A percentile compares a stretch with the other conserved stretches of the same genome.
These are phyloP conservation scores for Erodium maritimum DNA, from an alignment of 345 rosid genomes.

Conservation along the genomic window DNA sequence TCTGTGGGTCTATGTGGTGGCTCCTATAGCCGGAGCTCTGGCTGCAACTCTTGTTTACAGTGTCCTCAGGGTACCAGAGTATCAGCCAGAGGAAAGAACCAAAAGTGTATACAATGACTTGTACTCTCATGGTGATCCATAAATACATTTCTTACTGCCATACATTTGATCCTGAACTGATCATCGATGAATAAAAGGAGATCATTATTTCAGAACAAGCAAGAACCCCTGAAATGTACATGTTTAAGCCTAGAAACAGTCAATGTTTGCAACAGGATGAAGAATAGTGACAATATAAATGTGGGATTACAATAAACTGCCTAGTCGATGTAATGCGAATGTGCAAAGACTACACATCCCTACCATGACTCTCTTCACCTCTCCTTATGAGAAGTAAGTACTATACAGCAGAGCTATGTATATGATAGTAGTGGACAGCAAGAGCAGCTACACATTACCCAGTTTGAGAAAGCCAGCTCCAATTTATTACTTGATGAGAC, in stretches of 20 bases:
- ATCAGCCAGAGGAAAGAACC: conserved; percentile 9
- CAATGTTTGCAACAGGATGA: no score
- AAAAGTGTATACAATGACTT: conserved; percentile 16
- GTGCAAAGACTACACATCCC: neutral
- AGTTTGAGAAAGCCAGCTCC: conserved; percentile 85
- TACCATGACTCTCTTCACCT: neutral
- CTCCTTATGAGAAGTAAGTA: neutral
- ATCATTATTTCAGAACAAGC: no score
- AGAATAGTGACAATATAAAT: no score
- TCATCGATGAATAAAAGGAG: no score
- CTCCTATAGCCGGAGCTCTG: conserved; percentile 35
- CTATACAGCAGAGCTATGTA: conserved; percentile 1
- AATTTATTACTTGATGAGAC: conserved; percentile 68
- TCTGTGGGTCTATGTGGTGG: conserved; percentile 28
- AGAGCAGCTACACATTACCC: conserved; percentile 36
- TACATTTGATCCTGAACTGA: no score
- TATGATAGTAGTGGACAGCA: neutral
- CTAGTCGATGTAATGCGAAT: neutral
- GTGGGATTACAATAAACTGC: no score
- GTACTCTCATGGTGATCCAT: conserved; percentile 14
- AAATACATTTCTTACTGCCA: neutral
- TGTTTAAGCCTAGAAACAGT: no score
- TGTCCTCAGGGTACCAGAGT: conserved; percentile 18
- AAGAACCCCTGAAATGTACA: no score
- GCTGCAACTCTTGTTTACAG: conserved; percentile 21